Evolutionary conservation across 441 rosid species (phyloP), one percentile per base, ranked within the genome.

Genomic region (Populus trichocarpa): DNA sequence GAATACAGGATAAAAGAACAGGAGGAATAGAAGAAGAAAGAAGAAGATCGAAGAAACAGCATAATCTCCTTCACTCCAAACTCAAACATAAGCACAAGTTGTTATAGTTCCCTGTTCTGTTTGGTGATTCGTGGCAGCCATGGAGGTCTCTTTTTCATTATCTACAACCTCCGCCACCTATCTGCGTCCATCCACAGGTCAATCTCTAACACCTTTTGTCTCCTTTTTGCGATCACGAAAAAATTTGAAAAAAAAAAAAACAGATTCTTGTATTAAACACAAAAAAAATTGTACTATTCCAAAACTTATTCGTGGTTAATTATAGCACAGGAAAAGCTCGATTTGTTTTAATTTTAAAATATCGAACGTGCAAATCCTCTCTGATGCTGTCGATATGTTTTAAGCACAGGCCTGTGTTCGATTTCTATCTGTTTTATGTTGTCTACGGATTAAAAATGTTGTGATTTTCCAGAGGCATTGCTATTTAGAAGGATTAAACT

Each of bases 381-480:
- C 6, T 46, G 1, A 46, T 46, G 57, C 20, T 46, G 57, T 14
- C 4, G 57, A 46, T 0, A 46, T 46, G 57, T 46, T 46, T 13
- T 14, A 13, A 46, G 57, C 57, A 13, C 2, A 13, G 57, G 6
- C 20, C 6, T 14, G 20, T 46, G 57, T 14, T 14, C 20, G 18
- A 46, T 14, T 46, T 46, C 57, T 46, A 46, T 46, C 20, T 46
- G 20, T 46, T 46, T 46, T 46, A 46, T 46, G 57, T 46, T 46
- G 50, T 40, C 6, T 0, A 46, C 20, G 57, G 20, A 14, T 1
- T 46, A 46, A 46, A 46, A 46, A 5, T 13, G 20, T 46, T 64
- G 32, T 79, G 65, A 13, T 75, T 79, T 2, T 57, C 90, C 92
- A 90, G 95, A 85, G 32, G 74, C 78, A 36, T 77, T 75, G 30